Percentiles rank a stretch among this genome's conserved stretches.
These are phyloP conservation scores for Camellia japonica DNA, from an alignment of 148 eudicot species.

Conservation along the genomic window DNA sequence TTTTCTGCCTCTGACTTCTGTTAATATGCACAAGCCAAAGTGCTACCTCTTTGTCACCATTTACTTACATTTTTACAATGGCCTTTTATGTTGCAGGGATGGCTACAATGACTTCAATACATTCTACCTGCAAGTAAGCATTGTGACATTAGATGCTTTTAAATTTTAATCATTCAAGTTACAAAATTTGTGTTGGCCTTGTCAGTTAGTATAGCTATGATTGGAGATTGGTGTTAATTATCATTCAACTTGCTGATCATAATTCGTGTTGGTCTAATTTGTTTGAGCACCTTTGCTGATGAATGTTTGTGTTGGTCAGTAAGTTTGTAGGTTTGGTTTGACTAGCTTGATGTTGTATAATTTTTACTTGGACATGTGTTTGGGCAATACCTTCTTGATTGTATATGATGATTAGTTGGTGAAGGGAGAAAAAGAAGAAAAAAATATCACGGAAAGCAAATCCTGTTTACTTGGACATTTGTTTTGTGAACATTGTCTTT, in stretches of 20 bases:
- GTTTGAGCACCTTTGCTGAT: neutral
- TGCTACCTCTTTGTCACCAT: neutral
- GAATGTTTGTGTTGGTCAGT: neutral
- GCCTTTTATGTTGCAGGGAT: conserved; percentile 62
- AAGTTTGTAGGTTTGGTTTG: neutral
- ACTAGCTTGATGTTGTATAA: neutral
- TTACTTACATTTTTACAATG: conserved; percentile 11
- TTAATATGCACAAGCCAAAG: neutral
- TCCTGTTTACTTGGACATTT: neutral
- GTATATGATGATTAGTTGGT: neutral
- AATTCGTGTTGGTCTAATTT: neutral
- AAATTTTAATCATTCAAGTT: neutral
- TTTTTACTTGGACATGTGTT: neutral
- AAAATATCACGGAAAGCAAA: no score
- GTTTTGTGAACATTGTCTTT: neutral
- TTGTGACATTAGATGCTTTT: conserved; percentile 6
- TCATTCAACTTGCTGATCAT: neutral
- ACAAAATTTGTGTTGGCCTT: neutral
- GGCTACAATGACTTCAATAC: conserved; percentile 99
- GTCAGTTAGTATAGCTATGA: neutral
- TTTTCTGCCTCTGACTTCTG: neutral
- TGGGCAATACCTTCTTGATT: neutral
- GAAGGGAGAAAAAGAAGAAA: no score
- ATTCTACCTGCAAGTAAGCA: conserved; percentile 98
- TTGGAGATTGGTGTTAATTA: neutral